Percentiles rank a stretch among this genome's conserved stretches.
Conservation (phyloP, 352 stramenopile species). For the Pythium chondricola region DNA sequence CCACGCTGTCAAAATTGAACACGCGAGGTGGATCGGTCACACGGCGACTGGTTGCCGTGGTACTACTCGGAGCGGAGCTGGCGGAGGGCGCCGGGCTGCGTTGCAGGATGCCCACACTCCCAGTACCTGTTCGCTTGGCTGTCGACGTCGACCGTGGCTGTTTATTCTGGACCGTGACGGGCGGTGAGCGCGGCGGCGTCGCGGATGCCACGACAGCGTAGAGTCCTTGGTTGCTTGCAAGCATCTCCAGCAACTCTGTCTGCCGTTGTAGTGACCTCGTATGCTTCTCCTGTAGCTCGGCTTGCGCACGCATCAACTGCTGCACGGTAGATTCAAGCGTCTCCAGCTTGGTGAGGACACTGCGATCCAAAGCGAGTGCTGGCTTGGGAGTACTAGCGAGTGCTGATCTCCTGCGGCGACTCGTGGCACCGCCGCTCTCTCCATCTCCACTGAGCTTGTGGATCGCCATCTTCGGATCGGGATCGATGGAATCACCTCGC, state of each 20-base stretch:
- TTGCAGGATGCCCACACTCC: background rate
- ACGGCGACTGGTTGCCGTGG: conserved; percentile 4
- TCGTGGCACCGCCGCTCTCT: no score
- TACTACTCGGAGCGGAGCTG: conserved; percentile 5
- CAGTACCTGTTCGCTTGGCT: background rate
- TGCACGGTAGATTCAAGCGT: conserved; percentile 42
- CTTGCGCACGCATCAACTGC: conserved; percentile 25
- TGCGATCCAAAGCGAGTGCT: no score
- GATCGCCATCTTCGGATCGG: no score
- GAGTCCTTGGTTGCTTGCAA: conserved; percentile 13
- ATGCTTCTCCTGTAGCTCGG: conserved; percentile 43
- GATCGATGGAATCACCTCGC: no score
- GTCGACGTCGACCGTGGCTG: background rate
- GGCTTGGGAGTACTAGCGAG: no score
- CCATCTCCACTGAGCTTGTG: no score
- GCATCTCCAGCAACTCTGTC: conserved; percentile 28
- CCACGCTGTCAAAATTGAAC: conserved; percentile 38
- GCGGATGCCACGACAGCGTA: background rate
- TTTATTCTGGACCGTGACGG: background rate
- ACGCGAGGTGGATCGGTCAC: conserved; percentile 20
- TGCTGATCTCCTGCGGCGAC: no score
- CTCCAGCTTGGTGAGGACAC: conserved; percentile 41
- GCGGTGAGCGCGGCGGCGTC: background rate
- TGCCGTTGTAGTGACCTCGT: conserved; percentile 25
- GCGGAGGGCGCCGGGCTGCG: background rate